A percentile compares a stretch with the other conserved stretches of the same genome.
These are phyloP conservation scores for Exsudoporus floridanus DNA, from an alignment of 1,284 basidiomycete genomes.

Conservation along the genomic window DNA sequence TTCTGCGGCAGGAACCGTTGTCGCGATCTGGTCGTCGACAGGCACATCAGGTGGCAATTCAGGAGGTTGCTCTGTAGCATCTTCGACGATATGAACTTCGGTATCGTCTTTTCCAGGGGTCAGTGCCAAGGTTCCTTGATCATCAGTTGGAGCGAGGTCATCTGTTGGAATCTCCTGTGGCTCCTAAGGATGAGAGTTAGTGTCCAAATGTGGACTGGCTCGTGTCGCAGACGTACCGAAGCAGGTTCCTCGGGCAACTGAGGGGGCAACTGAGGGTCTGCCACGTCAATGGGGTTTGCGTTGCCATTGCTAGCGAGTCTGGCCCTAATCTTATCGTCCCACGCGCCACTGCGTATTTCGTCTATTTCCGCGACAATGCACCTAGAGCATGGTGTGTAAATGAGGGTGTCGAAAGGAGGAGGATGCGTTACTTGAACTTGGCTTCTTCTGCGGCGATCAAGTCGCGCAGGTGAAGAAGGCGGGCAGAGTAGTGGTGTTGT, in stretches of 20 bases:
- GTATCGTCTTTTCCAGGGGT: constrained; percentile 7
- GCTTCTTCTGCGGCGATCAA: constrained; percentile 71
- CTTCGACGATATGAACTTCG: constrained; percentile 3
- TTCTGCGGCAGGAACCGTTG: constrained; percentile 12
- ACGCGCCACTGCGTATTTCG: constrained; percentile 67
- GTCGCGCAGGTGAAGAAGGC: constrained; percentile 67
- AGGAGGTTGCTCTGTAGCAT: constrained; percentile 1
- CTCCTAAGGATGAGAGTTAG: constrained; percentile 10
- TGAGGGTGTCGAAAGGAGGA: neutral
- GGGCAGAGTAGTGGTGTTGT: constrained; percentile 66
- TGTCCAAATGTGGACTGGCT: neutral
- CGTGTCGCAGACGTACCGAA: constrained; percentile 12
- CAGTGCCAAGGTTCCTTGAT: neutral
- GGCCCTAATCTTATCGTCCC: constrained; percentile 56
- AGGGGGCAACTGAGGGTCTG: constrained; percentile 6
- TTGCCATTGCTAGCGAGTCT: constrained; percentile 36
- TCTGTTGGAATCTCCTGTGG: constrained; percentile 2
- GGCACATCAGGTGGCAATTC: constrained; percentile 1
- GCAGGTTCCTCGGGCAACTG: neutral
- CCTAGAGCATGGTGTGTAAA: constrained; percentile 35
- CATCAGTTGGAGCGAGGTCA: constrained; percentile 6
- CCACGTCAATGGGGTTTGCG: constrained; percentile 8
- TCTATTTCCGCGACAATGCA: constrained; percentile 67
- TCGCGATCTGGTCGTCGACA: constrained; percentile 8
- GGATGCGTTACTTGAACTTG: constrained; percentile 65